These are phyloP conservation scores for Mimosa pudica DNA, from an alignment of 306 rosid genomes.

Conservation along the genomic window DNA sequence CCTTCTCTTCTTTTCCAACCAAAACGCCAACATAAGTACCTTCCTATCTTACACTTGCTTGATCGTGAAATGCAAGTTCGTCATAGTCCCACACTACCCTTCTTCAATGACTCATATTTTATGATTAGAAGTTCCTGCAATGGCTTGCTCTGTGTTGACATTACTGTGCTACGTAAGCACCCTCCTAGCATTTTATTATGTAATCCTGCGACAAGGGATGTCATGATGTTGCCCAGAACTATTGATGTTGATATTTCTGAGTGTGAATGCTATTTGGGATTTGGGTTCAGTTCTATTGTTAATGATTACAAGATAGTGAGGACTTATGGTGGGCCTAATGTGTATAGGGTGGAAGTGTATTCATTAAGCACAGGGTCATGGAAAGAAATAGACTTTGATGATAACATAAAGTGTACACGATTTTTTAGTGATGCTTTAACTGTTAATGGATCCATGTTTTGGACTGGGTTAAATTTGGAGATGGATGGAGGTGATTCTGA, in stretches of 20 bases:
- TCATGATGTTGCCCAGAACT: too few species aligned
- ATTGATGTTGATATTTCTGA: too few species aligned
- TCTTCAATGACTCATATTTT: too few species aligned
- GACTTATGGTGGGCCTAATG: too few species aligned
- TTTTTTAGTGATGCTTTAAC: background rate
- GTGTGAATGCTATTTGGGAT: too few species aligned
- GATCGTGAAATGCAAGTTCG: background rate
- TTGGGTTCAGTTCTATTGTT: too few species aligned
- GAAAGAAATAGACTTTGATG: too few species aligned
- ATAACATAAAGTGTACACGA: too few species aligned
- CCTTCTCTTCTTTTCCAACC: background rate
- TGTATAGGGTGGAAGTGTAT: background rate
- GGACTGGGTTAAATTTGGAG: background rate
- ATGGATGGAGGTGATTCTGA: background rate
- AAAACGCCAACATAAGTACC: background rate
- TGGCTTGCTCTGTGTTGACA: background rate
- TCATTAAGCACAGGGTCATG: background rate
- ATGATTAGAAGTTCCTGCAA: background rate
- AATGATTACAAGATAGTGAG: too few species aligned
- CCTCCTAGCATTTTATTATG: background rate
- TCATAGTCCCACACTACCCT: too few species aligned
- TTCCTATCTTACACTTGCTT: background rate
- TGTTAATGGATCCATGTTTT: background rate
- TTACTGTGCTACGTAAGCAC: background rate
- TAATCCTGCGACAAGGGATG: background rate